A percentile compares a stretch with the other conserved stretches of the same genome.
Conservation (phyloP, 163 green algal genomes). For the Scenedesmus sp. region DNA sequence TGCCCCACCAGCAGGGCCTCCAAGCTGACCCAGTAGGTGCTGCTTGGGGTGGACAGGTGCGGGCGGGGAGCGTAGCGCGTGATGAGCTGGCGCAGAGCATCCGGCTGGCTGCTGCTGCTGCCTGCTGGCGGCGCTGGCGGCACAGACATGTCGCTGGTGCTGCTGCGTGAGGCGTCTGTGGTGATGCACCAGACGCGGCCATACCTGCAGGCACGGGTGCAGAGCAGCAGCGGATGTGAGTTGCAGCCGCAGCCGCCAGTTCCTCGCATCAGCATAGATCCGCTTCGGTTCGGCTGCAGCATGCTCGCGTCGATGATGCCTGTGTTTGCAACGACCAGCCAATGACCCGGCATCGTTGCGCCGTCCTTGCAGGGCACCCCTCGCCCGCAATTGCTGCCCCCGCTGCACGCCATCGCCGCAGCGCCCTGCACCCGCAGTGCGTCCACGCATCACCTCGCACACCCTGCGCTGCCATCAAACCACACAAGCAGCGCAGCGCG, state of each 20-base stretch:
- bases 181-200: slow-evolving; percentile 67
- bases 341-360: too few species aligned
- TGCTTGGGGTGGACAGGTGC: slow-evolving; percentile 30
- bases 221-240: too few species aligned
- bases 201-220: slow-evolving; percentile 56
- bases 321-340: too few species aligned
- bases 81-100: slow-evolving; percentile 57
- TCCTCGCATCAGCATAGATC: too few species aligned
- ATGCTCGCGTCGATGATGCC: too few species aligned
- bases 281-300: too few species aligned
- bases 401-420: too few species aligned
- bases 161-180: slow-evolving; percentile 24
- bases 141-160: not conserved
- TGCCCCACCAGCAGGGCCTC: slow-evolving; percentile 93
- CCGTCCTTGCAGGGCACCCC: too few species aligned
- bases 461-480: too few species aligned
- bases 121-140: slow-evolving; percentile 23
- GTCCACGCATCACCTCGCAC: not conserved
- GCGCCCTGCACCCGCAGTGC: not conserved
- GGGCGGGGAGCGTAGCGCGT: slow-evolving; percentile 78
- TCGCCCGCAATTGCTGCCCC: not conserved
- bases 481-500: not conserved
- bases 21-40: slow-evolving; percentile 59
- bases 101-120: slow-evolving; percentile 26
- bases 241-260: too few species aligned